Percentiles rank a stretch among this genome's conserved stretches.
These are phyloP conservation scores for Aeschynomene evenia DNA, from an alignment of 306 rosid genomes.

Conservation along the genomic window DNA sequence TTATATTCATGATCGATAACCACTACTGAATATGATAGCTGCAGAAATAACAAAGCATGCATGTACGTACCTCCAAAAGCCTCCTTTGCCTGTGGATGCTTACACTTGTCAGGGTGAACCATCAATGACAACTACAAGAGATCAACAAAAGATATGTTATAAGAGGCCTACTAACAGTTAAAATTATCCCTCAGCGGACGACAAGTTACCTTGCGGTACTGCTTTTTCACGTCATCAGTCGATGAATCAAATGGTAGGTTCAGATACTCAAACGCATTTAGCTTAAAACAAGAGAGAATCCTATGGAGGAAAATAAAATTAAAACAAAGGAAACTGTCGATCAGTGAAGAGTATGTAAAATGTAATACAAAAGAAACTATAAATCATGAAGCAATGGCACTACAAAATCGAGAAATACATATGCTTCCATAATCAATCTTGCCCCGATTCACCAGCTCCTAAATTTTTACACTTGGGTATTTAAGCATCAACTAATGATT, in stretches of 20 bases:
- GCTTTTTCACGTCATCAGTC: conserved; percentile 62
- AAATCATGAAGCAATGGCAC: neutral
- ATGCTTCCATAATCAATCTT: neutral
- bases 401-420: neutral
- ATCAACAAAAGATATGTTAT: conserved; percentile 8
- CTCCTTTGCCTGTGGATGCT: conserved; percentile 81
- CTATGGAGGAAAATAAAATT: conserved; percentile 30
- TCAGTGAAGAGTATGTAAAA: conserved; percentile 9
- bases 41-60: neutral
- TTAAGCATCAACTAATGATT: neutral
- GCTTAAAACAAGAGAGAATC: conserved; percentile 76
- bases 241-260: conserved; percentile 65
- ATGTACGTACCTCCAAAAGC: conserved; percentile 63
- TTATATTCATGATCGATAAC: neutral
- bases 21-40: neutral
- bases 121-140: conserved; percentile 59
- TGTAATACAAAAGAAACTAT: neutral
- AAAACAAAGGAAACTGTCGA: neutral
- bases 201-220: conserved; percentile 72
- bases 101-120: conserved; percentile 87
- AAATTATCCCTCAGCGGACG: neutral
- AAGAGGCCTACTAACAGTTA: neutral
- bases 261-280: conserved; percentile 67
- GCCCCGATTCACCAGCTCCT: neutral
- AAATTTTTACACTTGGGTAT: neutral